Evolutionary conservation across 139 green algal genomes (phyloP), one percentile per base, ranked within the genome.

Genomic region (Chlorella sp.): DNA sequence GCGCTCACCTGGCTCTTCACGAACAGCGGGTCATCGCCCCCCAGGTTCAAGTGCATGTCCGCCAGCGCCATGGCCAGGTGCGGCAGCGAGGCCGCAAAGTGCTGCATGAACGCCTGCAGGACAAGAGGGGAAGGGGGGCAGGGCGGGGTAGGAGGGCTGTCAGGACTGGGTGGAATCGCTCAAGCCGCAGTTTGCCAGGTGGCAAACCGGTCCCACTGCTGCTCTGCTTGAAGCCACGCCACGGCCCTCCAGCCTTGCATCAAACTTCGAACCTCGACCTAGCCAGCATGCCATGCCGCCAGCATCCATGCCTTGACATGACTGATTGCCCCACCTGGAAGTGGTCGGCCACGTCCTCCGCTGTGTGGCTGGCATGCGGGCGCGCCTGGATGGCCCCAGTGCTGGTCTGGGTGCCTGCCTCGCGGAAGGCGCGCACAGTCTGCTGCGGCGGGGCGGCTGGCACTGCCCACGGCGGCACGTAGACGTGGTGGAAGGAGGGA

Each of bases 81-180:
- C 17, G 81, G 81, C 81, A 86, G 51, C 34, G 39, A 60, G 69
- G 81, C 81, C 0, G 56, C 64, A 60, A 85, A 78, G 65, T 85
- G 80, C 78, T 84, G 78, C 78, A 84, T 74, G 63, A 84, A 84
- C 16, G 78, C 60, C 78, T 84, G 57, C 63, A 83, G n/a, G n/a
- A 28, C 12, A 0, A 21, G 41, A 26, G 56, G 15, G 3, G 75
- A 0, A 21, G 41, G 41, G 56, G 15, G 3, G 75, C 17, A 3
- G 56, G 32, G 12, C 15, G 51, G 51, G 51, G 51, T 21, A 21
- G 51, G 12, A 60, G 51, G n/a, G n/a, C n/a, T n/a, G n/a, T n/a
- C n/a, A n/a, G n/a, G n/a, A n/a, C n/a, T n/a, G n/a, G n/a, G n/a
- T n/a, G n/a, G n/a, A n/a, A n/a, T n/a, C n/a, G n/a, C n/a, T n/a